These are phyloP conservation scores for Trichosanthes truncata DNA, from an alignment of 306 rosid species.

Conservation along the genomic window DNA sequence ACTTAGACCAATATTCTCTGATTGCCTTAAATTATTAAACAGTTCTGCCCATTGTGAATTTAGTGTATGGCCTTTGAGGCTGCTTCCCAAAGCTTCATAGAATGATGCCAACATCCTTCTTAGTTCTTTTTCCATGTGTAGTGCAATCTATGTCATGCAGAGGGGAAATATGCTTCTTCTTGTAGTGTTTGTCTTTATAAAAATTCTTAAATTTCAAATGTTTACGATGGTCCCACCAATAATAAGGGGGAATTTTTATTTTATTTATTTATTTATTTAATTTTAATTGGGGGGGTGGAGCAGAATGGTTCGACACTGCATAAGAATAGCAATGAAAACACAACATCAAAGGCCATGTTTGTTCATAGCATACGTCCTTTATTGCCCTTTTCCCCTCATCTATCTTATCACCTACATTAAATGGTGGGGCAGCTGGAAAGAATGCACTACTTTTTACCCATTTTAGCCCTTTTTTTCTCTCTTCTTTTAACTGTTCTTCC, in stretches of 20 bases:
- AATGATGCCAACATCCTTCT: slow-evolving; percentile 8
- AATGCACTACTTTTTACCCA: slow-evolving; percentile 13
- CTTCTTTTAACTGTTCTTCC: slow-evolving; percentile 7
- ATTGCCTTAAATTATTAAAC: slow-evolving; percentile 1
- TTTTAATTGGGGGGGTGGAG: background rate
- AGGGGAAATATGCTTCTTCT: slow-evolving; percentile 16
- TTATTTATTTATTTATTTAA: background rate
- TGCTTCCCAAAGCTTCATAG: slow-evolving; percentile 1
- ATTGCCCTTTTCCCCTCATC: slow-evolving; percentile 26
- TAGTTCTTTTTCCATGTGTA: slow-evolving; percentile 5
- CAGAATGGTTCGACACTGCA: slow-evolving; percentile 36
- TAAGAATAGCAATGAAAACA: slow-evolving; percentile 21
- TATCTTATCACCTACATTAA: slow-evolving; percentile 41
- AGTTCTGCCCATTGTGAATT: background rate
- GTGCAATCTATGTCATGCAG: slow-evolving; percentile 12
- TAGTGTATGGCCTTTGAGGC: background rate
- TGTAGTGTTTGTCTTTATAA: slow-evolving; percentile 9
- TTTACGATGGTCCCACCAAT: background rate
- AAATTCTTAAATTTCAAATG: background rate
- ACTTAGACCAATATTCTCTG: background rate
- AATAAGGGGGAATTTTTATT: background rate
- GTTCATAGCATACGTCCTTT: slow-evolving; percentile 30
- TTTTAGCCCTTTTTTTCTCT: slow-evolving; percentile 6
- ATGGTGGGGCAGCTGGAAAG: slow-evolving; percentile 28
- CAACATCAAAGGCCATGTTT: slow-evolving; percentile 12